These are phyloP conservation scores for Fusarium keratoplasticum DNA, from an alignment of 2,329 filamentous ascomycete genomes.

Conservation along the genomic window DNA sequence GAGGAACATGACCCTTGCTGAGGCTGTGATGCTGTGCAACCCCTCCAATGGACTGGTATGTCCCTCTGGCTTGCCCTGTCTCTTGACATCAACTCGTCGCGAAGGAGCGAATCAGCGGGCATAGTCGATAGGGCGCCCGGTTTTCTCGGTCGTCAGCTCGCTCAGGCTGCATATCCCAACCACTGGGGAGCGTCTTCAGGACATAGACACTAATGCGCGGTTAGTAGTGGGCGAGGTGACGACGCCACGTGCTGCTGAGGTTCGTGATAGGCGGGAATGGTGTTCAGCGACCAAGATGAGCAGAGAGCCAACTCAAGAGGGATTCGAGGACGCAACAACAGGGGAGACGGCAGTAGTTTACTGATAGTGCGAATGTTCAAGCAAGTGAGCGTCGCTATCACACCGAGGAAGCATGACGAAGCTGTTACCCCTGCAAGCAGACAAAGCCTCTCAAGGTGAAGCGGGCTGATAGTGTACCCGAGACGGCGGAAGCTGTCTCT, in stretches of 20 bases:
- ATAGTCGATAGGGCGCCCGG: background rate
- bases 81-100: background rate
- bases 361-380: conserved; percentile 11
- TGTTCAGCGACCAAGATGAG: conserved; percentile 18
- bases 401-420: background rate
- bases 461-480: conserved; percentile 1
- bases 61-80: background rate
- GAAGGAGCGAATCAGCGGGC: background rate
- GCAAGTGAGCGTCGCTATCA: conserved; percentile 16
- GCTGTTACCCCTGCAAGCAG: conserved; percentile 17
- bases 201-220: background rate
- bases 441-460: conserved; percentile 3
- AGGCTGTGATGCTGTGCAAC: conserved; percentile 14
- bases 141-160: background rate
- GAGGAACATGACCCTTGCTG: conserved; percentile 17
- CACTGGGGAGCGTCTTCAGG: background rate
- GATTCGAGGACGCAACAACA: conserved; percentile 11
- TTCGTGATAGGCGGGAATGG: conserved; percentile 29
- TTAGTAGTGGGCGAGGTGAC: conserved; percentile 18
- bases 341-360: conserved; percentile 6
- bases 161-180: background rate
- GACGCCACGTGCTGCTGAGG: conserved; percentile 14
- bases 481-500: background rate
- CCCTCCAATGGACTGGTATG: conserved; percentile 16
- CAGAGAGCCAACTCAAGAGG: background rate